Percentiles rank a stretch among this genome's conserved stretches.
Conservation (phyloP, 225 moss, liverwort and hornwort species). For the Pleurozium schreberi region DNA sequence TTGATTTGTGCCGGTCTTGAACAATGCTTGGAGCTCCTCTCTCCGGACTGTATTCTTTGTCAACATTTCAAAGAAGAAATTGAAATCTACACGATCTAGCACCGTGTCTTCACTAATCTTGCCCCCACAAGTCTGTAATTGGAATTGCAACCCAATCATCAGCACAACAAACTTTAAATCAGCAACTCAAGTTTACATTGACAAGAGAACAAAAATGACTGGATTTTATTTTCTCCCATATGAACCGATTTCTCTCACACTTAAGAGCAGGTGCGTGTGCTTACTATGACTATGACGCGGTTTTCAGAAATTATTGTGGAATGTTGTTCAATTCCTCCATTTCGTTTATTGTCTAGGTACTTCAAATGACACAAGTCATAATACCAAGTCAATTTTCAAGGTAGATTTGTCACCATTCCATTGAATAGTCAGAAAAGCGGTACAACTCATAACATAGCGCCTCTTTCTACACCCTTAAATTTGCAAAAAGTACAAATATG, state of each 20-base stretch:
- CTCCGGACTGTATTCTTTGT: constrained; percentile 23
- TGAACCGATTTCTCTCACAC: not conserved
- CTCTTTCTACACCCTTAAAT: too few relatives aligned
- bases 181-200: not conserved
- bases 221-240: not conserved
- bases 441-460: too few relatives aligned
- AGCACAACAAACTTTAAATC: not conserved
- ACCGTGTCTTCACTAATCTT: constrained; percentile 17
- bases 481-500: too few relatives aligned
- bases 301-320: not conserved
- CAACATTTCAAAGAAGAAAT: constrained; percentile 52
- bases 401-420: too few relatives aligned
- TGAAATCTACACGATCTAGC: constrained; percentile 50
- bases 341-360: not conserved
- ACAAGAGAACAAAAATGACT: not conserved
- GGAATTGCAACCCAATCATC: not conserved
- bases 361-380: not conserved
- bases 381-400: too few relatives aligned
- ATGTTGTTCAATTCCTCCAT: not conserved
- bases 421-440: too few relatives aligned
- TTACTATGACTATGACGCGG: too few relatives aligned
- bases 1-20: not conserved
- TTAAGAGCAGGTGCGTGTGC: too few relatives aligned
- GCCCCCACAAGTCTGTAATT: constrained; percentile 25
- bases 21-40: not conserved